Base-by-base conservation (phyloP, 2,329 filamentous ascomycete species). In the Pestalotiopsis sp. region DNA sequence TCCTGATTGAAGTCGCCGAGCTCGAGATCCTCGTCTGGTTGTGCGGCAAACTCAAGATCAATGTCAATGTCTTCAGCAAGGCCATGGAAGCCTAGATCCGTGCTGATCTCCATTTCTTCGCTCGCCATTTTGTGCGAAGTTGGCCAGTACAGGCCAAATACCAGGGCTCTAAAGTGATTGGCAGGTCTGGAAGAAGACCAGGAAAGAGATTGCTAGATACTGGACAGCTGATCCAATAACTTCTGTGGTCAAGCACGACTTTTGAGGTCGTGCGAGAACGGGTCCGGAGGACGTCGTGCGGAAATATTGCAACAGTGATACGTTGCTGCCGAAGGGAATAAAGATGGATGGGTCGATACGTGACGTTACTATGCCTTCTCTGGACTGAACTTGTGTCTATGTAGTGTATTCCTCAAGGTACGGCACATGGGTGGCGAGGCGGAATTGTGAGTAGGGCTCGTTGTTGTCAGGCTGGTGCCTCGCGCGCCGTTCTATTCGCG, bases 81-180 rank as follows among this genome's bases (percentile, higher is more conserved):
- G 23, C 72, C 75, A 57, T 70, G 20, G 13, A 74, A 77, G 68
- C 75, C 74, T 59, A 77, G 74, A 68, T 78, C 77, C 60, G 77
- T 72, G 20, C 72, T 73, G 68, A 79, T 78, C 58, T 79, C 77
- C 77, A 79, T 79, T 66, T 78, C 77, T 66, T 78, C 77, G 64
- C 71, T 74, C 38, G 77, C 73, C 77, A 79, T 79, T 39, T 64
- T 73, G 69, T n/a, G 36, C 13, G 23, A 13, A 52, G 38, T 3
- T 25, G 41, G 5, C 38, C 9, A 49, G 41, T 25, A 23, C 14
- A 27, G 13, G 25, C 12, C 31, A 14, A 41, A 23, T 14, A n/a
- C 3, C 13, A 39, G 23, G n/a, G n/a, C 13, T 17, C 12, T 14
- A 12, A 6, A 39, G 27, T 27, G n/a, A 17, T 20, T n/a, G 60